Percentiles rank a stretch among this genome's conserved stretches.
Conservation (phyloP, 495 filamentous ascomycete genomes). For the Echria macrotheca region DNA sequence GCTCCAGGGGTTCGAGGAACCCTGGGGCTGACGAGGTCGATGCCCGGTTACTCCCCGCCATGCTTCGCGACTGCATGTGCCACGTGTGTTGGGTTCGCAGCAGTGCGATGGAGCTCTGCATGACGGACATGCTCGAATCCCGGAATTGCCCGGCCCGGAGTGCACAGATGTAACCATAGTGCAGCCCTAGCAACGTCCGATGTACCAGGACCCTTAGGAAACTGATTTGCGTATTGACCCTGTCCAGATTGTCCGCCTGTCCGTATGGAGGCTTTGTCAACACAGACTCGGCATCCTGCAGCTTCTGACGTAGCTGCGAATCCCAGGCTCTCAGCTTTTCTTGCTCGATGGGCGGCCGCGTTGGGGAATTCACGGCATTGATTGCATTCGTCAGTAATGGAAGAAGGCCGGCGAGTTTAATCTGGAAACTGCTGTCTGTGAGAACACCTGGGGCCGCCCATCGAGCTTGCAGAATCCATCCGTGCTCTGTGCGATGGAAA, state of each 20-base stretch:
- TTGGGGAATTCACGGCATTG: conserved; percentile 19
- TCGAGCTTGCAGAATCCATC: conserved; percentile 16
- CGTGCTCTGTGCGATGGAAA: conserved; percentile 14
- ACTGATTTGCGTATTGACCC: conserved; percentile 11
- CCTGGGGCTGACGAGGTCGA: background rate
- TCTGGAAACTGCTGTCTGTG: conserved; percentile 23
- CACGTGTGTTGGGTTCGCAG: conserved; percentile 17
- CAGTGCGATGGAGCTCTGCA: conserved; percentile 13
- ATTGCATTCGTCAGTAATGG: conserved; percentile 15
- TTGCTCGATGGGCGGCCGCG: conserved; percentile 7
- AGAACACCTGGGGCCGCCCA: background rate
- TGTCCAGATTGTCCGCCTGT: conserved; percentile 3
- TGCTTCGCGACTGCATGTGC: background rate
- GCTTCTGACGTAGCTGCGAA: conserved; percentile 13
- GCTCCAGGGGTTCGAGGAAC: background rate
- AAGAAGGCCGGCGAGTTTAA: conserved; percentile 13
- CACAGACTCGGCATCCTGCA: conserved; percentile 14
- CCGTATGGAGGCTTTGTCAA: background rate
- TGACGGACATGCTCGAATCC: conserved; percentile 9
- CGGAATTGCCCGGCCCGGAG: conserved; percentile 3
- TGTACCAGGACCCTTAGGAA: conserved; percentile 20
- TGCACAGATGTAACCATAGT: conserved; percentile 12
- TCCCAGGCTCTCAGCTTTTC: conserved; percentile 14
- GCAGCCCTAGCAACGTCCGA: conserved; percentile 18
- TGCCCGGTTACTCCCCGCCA: background rate